Evolutionary conservation across 495 filamentous ascomycete genomes (phyloP).

Genomic region (Xylaria bambusicola): DNA sequence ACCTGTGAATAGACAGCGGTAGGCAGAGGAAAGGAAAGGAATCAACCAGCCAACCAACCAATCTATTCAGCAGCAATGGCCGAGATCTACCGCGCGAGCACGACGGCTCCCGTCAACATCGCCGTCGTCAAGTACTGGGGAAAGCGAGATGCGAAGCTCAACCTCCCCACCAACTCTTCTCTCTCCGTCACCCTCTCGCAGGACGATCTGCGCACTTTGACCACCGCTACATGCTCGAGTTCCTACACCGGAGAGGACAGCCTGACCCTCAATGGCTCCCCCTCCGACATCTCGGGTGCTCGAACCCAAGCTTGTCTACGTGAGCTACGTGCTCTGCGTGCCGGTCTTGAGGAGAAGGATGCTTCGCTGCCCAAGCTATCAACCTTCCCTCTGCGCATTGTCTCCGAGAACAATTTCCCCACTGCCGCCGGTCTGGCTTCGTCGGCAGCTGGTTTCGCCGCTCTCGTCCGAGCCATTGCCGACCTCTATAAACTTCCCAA

Average conservation of each 20-base stretch:
- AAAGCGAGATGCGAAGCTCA: slow-evolving; percentile 87
- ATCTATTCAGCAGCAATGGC: slow-evolving; percentile 40
- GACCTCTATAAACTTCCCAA: slow-evolving; percentile 83
- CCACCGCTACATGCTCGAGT: slow-evolving; percentile 88
- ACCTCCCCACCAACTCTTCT: slow-evolving; percentile 96
- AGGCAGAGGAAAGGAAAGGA: not conserved
- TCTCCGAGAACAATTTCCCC: slow-evolving; percentile 97
- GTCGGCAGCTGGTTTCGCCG: slow-evolving; percentile 92
- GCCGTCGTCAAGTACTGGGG: slow-evolving; percentile 99
- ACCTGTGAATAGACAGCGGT: not conserved
- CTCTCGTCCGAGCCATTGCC: slow-evolving; percentile 88
- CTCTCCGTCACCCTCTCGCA: slow-evolving; percentile 95
- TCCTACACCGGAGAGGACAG: slow-evolving; percentile 69
- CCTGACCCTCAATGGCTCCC: slow-evolving; percentile 79
- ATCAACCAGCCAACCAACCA: not conserved
- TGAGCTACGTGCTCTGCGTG: slow-evolving; percentile 75
- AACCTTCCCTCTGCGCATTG: slow-evolving; percentile 71
- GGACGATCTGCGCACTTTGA: slow-evolving; percentile 89
- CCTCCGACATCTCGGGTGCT: slow-evolving; percentile 81
- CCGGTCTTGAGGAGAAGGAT: slow-evolving; percentile 69
- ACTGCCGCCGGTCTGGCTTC: slow-evolving; percentile 95
- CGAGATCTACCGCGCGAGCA: slow-evolving; percentile 83
- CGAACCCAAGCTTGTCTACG: slow-evolving; percentile 90
- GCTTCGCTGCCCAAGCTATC: slow-evolving; percentile 76
- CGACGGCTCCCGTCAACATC: slow-evolving; percentile 97